phyloP scores from a whole-genome alignment of 306 rosid genomes.

The Sphenostylis stenocarpa region DNA sequence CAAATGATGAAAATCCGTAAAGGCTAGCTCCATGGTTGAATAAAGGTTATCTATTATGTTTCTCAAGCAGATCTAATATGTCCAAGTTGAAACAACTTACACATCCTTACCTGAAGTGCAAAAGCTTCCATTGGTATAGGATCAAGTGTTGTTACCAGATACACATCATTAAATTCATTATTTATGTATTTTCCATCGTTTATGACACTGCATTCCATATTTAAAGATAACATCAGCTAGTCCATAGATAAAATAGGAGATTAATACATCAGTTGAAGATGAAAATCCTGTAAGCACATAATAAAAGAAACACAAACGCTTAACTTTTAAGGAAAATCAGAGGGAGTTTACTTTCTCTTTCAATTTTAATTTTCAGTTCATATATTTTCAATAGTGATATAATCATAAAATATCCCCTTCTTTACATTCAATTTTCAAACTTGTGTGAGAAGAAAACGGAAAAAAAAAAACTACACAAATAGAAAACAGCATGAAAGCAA shows the following conservation, averaged over 20 bases:
- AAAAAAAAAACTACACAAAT: neutral
- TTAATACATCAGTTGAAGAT: conserved; percentile 2
- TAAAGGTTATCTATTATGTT: neutral
- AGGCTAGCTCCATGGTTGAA: conserved; percentile 8
- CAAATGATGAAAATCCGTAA: conserved; percentile 9
- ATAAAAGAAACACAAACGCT: neutral
- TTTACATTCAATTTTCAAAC: neutral
- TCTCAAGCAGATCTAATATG: conserved; percentile 17
- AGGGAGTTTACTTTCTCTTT: neutral
- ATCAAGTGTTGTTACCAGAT: conserved; percentile 80
- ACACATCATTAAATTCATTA: conserved; percentile 86
- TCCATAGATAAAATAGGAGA: conserved; percentile 23
- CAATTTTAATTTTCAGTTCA: neutral
- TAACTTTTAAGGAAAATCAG: conserved; percentile 3
- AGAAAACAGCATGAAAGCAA: conserved; percentile 2
- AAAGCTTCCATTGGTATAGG: conserved; percentile 92
- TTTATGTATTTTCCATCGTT: conserved; percentile 77
- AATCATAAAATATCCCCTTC: neutral
- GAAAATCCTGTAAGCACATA: neutral
- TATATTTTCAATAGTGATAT: conserved; percentile 2
- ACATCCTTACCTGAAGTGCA: conserved; percentile 80
- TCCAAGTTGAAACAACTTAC: conserved; percentile 16
- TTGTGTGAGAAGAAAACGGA: neutral
- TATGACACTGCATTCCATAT: conserved; percentile 61
- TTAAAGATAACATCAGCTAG: conserved; percentile 33